Conservation (phyloP, 164 flowering plant species). For the Aristolochia fimbriata region DNA sequence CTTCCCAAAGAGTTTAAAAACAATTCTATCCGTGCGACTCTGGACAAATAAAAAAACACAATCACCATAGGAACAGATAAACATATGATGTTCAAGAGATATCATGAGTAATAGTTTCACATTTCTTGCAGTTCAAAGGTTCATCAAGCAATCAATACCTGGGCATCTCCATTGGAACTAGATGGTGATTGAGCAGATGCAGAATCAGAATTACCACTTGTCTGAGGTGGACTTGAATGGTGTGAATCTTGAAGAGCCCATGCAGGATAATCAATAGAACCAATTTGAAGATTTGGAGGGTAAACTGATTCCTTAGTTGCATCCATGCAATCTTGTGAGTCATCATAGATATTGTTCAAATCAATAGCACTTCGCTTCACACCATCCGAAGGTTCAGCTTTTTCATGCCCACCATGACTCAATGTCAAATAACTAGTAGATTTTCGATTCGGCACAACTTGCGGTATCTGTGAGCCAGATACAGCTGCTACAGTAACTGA, state of each 20-base stretch:
- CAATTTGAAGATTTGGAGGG: conserved; percentile 21
- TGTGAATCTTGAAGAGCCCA: conserved; percentile 40
- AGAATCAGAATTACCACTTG: conserved; percentile 81
- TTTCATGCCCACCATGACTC: conserved; percentile 15
- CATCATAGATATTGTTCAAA: conserved; percentile 59
- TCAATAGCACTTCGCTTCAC: conserved; percentile 46
- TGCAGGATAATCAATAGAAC: conserved; percentile 27
- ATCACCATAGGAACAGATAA: background rate
- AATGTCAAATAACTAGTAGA: conserved; percentile 10
- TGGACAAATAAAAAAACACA: conserved; percentile 15
- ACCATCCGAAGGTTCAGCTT: conserved; percentile 20
- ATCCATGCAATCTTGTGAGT: conserved; percentile 47
- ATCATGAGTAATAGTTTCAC: background rate
- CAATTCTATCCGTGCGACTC: conserved; percentile 78
- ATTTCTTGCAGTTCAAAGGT: background rate
- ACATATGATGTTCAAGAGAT: background rate
- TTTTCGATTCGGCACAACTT: conserved; percentile 10
- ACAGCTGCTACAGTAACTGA: conserved; percentile 13
- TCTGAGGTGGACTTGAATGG: conserved; percentile 71
- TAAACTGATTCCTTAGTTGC: conserved; percentile 27
- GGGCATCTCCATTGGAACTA: conserved; percentile 82
- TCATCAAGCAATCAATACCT: conserved; percentile 32
- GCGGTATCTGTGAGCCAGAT: conserved; percentile 9
- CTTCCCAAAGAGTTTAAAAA: conserved; percentile 83
- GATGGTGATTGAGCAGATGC: conserved; percentile 73